phyloP scores from a whole-genome alignment of 2,329 filamentous ascomycete species.

The Paracoccidioides lutzii region DNA sequence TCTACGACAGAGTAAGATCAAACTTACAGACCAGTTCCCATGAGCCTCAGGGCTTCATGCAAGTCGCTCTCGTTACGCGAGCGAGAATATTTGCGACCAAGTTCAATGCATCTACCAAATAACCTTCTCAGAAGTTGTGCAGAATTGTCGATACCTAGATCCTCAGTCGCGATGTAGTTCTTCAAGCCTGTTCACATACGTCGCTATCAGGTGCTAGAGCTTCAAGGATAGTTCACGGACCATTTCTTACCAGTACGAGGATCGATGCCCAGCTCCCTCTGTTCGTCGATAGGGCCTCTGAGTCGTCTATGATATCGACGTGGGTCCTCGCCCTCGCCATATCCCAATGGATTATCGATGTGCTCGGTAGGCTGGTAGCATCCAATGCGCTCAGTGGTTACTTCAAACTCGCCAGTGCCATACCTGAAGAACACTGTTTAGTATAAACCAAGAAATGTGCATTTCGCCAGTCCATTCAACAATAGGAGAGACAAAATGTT shows the following conservation, averaged over 20 bases:
- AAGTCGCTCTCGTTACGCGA: slow-evolving; percentile 61
- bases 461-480: not conserved
- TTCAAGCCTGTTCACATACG: slow-evolving; percentile 47
- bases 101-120: slow-evolving; percentile 60
- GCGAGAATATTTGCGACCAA: slow-evolving; percentile 60
- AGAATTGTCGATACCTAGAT: slow-evolving; percentile 65
- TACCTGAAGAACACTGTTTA: slow-evolving; percentile 17
- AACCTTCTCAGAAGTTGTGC: slow-evolving; percentile 62
- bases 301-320: slow-evolving; percentile 68
- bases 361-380: slow-evolving; percentile 75
- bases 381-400: slow-evolving; percentile 64
- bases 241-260: slow-evolving; percentile 45
- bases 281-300: slow-evolving; percentile 68
- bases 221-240: slow-evolving; percentile 9
- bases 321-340: slow-evolving; percentile 79
- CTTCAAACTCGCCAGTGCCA: slow-evolving; percentile 72
- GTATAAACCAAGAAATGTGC: not conserved
- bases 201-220: not conserved
- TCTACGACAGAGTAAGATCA: not conserved
- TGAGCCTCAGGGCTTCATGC: slow-evolving; percentile 70
- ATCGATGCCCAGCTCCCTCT: slow-evolving; percentile 66
- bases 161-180: slow-evolving; percentile 87
- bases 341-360: slow-evolving; percentile 69
- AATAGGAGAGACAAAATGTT: not conserved
- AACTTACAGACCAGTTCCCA: slow-evolving; percentile 59